phyloP scores from a whole-genome alignment of 2,329 filamentous ascomycete species.

The Nemania sp. region DNA sequence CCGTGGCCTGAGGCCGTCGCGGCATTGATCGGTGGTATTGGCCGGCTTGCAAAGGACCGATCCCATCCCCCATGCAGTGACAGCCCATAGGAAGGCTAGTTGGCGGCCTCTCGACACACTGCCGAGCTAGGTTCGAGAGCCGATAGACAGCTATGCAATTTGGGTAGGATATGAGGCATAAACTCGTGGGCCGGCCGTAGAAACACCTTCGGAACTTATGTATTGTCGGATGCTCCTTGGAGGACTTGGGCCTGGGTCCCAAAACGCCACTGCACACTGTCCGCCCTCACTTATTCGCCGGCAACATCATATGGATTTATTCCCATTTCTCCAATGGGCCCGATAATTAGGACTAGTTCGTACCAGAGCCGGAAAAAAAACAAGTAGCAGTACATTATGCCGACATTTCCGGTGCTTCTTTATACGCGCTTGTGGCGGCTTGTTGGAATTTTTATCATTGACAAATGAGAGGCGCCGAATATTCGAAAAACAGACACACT shows the following conservation, averaged over 20 bases:
- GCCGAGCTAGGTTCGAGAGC: background rate
- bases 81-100: background rate
- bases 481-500: background rate
- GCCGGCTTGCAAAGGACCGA: slow-evolving; percentile 11
- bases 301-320: slow-evolving; percentile 18
- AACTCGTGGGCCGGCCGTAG: background rate
- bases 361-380: slow-evolving; percentile 17
- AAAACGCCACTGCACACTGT: slow-evolving; percentile 12
- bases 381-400: slow-evolving; percentile 28
- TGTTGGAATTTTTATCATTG: background rate
- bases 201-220: slow-evolving; percentile 7
- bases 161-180: background rate
- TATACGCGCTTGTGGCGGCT: slow-evolving; percentile 11
- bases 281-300: slow-evolving; percentile 12
- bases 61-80: slow-evolving; percentile 11
- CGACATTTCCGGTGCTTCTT: slow-evolving; percentile 20
- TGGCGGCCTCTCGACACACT: slow-evolving; percentile 13
- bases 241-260: slow-evolving; percentile 5
- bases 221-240: slow-evolving; percentile 26
- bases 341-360: slow-evolving; percentile 7
- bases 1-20: slow-evolving; percentile 25
- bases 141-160: background rate
- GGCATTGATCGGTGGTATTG: background rate
- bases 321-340: background rate
- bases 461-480: slow-evolving; percentile 3